Evolutionary conservation across 371 early-diverging fungal genomes (phyloP), one percentile per base, ranked within the genome.

Genomic region (Dinochytrium kinnereticum): DNA sequence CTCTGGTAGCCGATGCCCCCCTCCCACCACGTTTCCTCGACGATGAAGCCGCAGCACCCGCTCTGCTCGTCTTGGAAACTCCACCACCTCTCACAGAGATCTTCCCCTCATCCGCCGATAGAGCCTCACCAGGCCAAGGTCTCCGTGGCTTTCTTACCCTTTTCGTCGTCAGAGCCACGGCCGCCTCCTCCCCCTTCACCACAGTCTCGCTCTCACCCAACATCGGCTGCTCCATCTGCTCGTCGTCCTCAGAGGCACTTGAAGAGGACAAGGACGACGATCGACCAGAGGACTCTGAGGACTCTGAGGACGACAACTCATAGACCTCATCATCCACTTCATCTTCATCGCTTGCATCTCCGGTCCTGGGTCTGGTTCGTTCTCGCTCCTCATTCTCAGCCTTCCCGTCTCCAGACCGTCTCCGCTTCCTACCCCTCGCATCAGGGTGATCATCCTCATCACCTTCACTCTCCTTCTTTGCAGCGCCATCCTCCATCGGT

Each of bases 41-140:
- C 13, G 44, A 7, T 7, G 44, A 44, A 19, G 44, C 44, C 7
- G 13, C 19, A 44, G 44, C 7, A 7, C 44, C 44, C 19, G 44
- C 44, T 19, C 19, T 44, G 44, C 13, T 44, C 19, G 44, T 44
- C 7, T 19, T 44, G 7, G 13, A 7, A 44, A 7, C 13, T 19
- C 19, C 19, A 19, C 13, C 44, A 44, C 44, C 44, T n/a, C n/a
- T n/a, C 13, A 7, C 44, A 24, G 7, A 17, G 17, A 26, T 30
- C 10, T 5, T 19, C 7, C 57, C 30, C 57, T 55, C 61, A 37
- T 61, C 61, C 2, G 7, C 61, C 3, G 61, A 33, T 2, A 15
- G 36, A 3, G 3, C 61, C 61, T 55, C 57, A 10, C 57, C 57
- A 15, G 57, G 57, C 57, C 57, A 55, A 19, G 57, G 57, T 26